Evolutionary conservation across 1,284 basidiomycete genomes (phyloP).

Genomic region (Kalmanozyma brasiliensis): DNA sequence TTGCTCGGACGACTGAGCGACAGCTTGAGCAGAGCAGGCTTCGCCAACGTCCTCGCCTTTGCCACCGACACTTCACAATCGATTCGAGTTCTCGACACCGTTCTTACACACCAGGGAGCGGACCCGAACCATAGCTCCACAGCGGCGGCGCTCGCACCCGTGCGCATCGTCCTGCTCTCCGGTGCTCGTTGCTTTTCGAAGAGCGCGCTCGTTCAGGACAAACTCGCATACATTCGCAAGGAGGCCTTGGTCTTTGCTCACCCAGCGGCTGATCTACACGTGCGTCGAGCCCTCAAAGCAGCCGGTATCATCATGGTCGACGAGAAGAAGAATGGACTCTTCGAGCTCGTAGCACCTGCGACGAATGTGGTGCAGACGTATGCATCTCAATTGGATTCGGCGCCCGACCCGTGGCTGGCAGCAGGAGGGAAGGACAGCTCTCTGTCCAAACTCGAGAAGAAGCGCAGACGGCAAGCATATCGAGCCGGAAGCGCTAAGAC

Average conservation of each 20-base stretch:
- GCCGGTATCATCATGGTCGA: constrained; percentile 27
- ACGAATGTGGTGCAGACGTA: not conserved
- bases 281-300: constrained; percentile 39
- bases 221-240: constrained; percentile 12
- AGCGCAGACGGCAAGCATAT: constrained; percentile 16
- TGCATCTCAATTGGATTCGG: constrained; percentile 36
- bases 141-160: constrained; percentile 32
- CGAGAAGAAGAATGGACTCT: constrained; percentile 26
- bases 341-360: constrained; percentile 4
- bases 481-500: constrained; percentile 3
- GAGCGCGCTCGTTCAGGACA: not conserved
- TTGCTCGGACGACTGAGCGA: not conserved
- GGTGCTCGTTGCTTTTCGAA: constrained; percentile 5
- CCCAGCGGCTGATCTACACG: constrained; percentile 45
- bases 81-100: constrained; percentile 5
- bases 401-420: constrained; percentile 49
- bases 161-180: constrained; percentile 20
- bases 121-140: not conserved
- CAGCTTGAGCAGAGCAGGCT: constrained; percentile 8
- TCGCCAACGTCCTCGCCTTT: not conserved
- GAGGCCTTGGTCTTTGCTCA: constrained; percentile 49
- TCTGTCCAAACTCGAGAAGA: constrained; percentile 35
- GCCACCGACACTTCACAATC: not conserved
- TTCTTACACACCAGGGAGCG: constrained; percentile 3
- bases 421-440: constrained; percentile 46